Evolutionary conservation across 2,329 filamentous ascomycete species (phyloP).

Genomic region (Berkeleyomyces basicola): DNA sequence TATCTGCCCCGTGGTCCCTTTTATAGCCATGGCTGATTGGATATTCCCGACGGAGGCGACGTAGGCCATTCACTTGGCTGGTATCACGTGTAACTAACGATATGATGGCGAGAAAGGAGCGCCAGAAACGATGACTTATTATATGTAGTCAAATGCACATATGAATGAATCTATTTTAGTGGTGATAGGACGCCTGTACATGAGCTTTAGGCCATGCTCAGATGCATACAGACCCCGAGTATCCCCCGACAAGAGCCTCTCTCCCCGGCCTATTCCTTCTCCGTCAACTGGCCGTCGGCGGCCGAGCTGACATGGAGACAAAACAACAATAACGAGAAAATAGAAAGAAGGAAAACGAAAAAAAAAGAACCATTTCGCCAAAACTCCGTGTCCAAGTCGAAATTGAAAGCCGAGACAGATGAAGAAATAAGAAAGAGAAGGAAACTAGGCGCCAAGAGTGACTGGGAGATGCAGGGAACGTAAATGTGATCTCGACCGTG

Average conservation of each 20-base stretch:
- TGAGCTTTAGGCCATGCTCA: too few relatives aligned
- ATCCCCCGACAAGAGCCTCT: background rate
- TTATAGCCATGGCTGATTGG: background rate
- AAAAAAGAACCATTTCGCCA: background rate
- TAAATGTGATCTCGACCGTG: too few relatives aligned
- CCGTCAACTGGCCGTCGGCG: background rate
- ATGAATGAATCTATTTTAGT: background rate
- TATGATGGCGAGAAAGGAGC: background rate
- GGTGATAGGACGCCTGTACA: background rate
- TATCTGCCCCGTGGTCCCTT: too few relatives aligned
- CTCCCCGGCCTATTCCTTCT: background rate
- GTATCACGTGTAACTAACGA: too few relatives aligned
- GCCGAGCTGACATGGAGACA: background rate
- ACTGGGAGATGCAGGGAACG: background rate
- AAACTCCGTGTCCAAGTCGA: slow-evolving; percentile 5
- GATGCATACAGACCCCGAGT: too few relatives aligned
- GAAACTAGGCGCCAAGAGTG: background rate
- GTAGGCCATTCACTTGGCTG: background rate
- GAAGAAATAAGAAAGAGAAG: background rate
- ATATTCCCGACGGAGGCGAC: background rate
- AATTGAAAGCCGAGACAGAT: background rate
- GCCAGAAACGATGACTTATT: background rate
- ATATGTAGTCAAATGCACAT: background rate
- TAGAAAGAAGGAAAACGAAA: background rate
- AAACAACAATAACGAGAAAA: background rate